A percentile compares a stretch with the other conserved stretches of the same genome.
phyloP scores from a whole-genome alignment of 2,329 filamentous ascomycete genomes.

The Colletotrichum higginsianum region DNA sequence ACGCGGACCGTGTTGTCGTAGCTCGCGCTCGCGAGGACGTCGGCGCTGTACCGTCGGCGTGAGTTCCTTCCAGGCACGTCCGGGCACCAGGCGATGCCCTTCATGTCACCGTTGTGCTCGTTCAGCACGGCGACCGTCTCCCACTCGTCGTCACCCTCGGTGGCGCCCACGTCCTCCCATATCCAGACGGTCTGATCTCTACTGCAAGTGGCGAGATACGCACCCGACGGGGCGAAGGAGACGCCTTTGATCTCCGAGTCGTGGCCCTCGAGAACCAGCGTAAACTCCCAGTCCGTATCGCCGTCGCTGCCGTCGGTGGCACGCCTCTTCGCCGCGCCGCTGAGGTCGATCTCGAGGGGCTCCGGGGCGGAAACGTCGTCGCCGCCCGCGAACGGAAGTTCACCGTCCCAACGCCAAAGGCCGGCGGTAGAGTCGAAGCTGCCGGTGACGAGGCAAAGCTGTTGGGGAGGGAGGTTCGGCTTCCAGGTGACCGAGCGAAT shows the following conservation, averaged over 20 bases:
- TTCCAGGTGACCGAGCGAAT: slow-evolving; percentile 90
- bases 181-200: slow-evolving; percentile 98
- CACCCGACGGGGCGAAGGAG: slow-evolving; percentile 80
- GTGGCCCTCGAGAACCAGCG: slow-evolving; percentile 92
- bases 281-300: slow-evolving; percentile 92
- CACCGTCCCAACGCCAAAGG: slow-evolving; percentile 79
- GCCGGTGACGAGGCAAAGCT: slow-evolving; percentile 88
- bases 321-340: slow-evolving; percentile 11
- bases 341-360: slow-evolving; percentile 61
- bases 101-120: slow-evolving; percentile 96
- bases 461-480: slow-evolving; percentile 72
- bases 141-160: slow-evolving; percentile 90
- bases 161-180: slow-evolving; percentile 88
- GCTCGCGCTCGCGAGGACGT: slow-evolving; percentile 89
- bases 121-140: slow-evolving; percentile 96
- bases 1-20: slow-evolving; percentile 94
- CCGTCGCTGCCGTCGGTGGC: slow-evolving; percentile 61
- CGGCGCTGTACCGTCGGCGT: slow-evolving; percentile 66
- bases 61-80: slow-evolving; percentile 67
- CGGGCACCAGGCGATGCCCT: slow-evolving; percentile 93
- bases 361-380: slow-evolving; percentile 43
- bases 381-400: slow-evolving; percentile 45
- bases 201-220: slow-evolving; percentile 89
- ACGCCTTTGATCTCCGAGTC: slow-evolving; percentile 93
- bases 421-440: slow-evolving; percentile 95